phyloP scores from a whole-genome alignment of 176 grass and related monocot genomes.

The Avena sativa region DNA sequence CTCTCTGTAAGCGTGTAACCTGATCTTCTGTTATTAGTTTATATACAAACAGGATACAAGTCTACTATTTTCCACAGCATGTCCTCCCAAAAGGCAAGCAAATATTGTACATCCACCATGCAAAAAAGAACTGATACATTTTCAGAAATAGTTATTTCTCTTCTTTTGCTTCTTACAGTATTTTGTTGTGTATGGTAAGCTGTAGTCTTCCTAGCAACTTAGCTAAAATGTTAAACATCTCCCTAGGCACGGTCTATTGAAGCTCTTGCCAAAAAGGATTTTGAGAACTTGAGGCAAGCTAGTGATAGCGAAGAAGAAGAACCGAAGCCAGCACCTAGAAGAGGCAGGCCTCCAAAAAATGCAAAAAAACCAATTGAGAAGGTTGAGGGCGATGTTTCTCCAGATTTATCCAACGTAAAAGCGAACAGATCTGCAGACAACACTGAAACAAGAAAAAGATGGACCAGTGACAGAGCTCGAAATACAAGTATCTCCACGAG shows the following conservation, averaged over 20 bases:
- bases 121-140: constrained; percentile 8
- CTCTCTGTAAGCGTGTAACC: not conserved
- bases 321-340: constrained; percentile 62
- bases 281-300: constrained; percentile 82
- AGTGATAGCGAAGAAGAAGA: constrained; percentile 64
- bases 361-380: constrained; percentile 40
- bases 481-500: constrained; percentile 43
- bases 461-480: constrained; percentile 38
- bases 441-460: constrained; percentile 56
- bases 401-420: constrained; percentile 61
- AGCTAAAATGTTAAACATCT: constrained; percentile 22
- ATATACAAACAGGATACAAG: not conserved
- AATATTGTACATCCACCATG: not conserved
- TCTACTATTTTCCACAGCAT: not conserved
- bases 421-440: constrained; percentile 47
- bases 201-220: constrained; percentile 32
- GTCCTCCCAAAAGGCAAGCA: constrained; percentile 14
- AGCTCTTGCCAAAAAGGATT: constrained; percentile 87
- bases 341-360: constrained; percentile 72
- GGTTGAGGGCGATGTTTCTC: constrained; percentile 38
- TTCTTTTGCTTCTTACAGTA: constrained; percentile 6
- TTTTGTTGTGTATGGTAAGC: constrained; percentile 25
- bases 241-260: constrained; percentile 73
- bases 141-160: constrained; percentile 1
- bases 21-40: constrained; percentile 16